Conservation (phyloP, 208 protist genomes). For the Balamuthia mandrillaris region DNA sequence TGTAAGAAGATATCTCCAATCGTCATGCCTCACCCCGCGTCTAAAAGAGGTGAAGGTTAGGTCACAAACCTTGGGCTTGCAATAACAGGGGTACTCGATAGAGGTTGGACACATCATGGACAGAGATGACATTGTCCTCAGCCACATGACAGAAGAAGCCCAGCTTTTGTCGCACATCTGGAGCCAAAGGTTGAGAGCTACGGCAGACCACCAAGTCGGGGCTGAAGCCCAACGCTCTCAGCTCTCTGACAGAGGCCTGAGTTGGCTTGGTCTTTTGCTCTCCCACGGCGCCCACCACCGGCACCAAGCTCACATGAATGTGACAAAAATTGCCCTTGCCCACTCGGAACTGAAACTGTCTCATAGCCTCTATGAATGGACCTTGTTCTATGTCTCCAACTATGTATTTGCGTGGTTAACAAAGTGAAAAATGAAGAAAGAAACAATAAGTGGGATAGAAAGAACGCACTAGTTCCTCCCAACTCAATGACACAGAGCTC, state of each 20-base stretch:
- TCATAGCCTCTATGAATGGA: slow-evolving; percentile 96
- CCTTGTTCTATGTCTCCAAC: slow-evolving; percentile 98
- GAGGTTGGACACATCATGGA: slow-evolving; percentile 92
- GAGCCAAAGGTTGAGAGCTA: slow-evolving; percentile 79
- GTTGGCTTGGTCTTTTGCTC: slow-evolving; percentile 99
- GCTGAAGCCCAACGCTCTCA: slow-evolving; percentile 92
- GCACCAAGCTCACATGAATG: slow-evolving; percentile 65
- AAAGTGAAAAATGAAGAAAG: not conserved
- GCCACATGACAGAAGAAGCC: slow-evolving; percentile 95
- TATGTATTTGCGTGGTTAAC: slow-evolving; percentile 62
- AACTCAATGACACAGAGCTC: slow-evolving; percentile 97
- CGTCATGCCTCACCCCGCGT: not conserved
- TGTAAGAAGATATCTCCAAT: not conserved
- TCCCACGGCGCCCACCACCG: slow-evolving; percentile 73
- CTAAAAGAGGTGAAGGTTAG: not conserved
- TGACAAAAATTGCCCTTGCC: slow-evolving; percentile 75
- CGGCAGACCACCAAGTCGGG: slow-evolving; percentile 97
- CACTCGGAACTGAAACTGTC: slow-evolving; percentile 84
- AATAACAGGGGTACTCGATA: slow-evolving; percentile 74
- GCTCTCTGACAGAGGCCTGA: slow-evolving; percentile 84
- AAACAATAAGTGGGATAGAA: not conserved
- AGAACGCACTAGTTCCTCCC: slow-evolving; percentile 22
- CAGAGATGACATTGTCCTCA: slow-evolving; percentile 85
- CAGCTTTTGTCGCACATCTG: slow-evolving; percentile 86
- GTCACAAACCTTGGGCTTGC: slow-evolving; percentile 30